Base-by-base conservation (phyloP, 768 basidiomycete species). In the Leccinum fibrillosum region DNA sequence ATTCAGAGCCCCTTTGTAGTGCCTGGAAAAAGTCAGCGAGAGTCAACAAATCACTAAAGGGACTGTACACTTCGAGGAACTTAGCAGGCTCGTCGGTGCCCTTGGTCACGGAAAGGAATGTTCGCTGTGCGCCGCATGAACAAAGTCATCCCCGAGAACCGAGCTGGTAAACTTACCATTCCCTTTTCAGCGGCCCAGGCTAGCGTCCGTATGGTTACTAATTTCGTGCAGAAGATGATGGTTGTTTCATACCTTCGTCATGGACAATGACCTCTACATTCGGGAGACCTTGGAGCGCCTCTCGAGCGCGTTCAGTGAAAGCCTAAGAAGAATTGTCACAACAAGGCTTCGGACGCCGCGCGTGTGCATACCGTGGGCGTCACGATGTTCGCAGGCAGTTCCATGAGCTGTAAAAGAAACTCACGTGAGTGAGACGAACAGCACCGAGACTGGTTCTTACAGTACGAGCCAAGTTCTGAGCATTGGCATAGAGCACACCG, bases 61-160 rank as follows among this genome's bases (percentile, higher is more conserved):
- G 19, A 26, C 32, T 77, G 34, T 65, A 89, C 89, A 95, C 86
- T 74, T 95, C 93, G 54, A 95, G 75, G 74, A 95, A 84, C 72
- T 91, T 92, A 42, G 91, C 86, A 5, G 93, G 92, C 69, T 94
- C 89, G 7, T 84, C 78, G 10, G 89, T 87, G 9, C 92, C 92
- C 55, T 85, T 84, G 13, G 90, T 86, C 15, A 95, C 92, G 1
- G 92, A 93, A 28, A 95, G 84, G 82, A 95, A 93, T 7, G 89
- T 86, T 61, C 85, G 82, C 89, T 90, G 61, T 19, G 5, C 19
- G 10, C 17, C 44, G 12, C 35, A 23, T 57, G 11, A 54, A 49
- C 34, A 56, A 19, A 3, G 21, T 47, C 17, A 39, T 54, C 7
- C 23, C 12, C 13, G 21, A 52, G 21, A 2, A 32, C 15, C n/a